A percentile compares a stretch with the other conserved stretches of the same genome.
phyloP scores from a whole-genome alignment of 495 filamentous ascomycete species.

The Talaromyces adpressus region DNA sequence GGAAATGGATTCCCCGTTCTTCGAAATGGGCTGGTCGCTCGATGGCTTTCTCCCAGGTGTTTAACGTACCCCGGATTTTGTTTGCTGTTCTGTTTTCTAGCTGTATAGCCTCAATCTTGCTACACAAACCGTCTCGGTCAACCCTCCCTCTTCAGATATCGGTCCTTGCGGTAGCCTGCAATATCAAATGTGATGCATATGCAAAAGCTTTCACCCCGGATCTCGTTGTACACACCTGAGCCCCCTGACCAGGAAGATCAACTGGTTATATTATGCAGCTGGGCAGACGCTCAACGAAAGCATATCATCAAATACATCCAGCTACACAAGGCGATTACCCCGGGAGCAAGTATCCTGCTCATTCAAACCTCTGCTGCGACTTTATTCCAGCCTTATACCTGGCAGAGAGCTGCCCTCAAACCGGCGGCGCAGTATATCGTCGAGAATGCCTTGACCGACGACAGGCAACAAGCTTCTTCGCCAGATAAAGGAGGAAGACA shows the following conservation, averaged over 20 bases:
- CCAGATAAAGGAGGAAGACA: background rate
- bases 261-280: constrained; percentile 23
- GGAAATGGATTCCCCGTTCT: background rate
- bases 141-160: background rate
- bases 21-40: background rate
- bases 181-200: background rate
- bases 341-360: constrained; percentile 19
- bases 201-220: constrained; percentile 7
- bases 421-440: constrained; percentile 11
- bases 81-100: background rate
- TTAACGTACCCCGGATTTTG: background rate
- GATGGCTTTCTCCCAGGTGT: background rate
- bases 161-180: background rate
- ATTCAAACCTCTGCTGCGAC: constrained; percentile 11
- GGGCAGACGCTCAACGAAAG: constrained; percentile 20
- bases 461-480: background rate
- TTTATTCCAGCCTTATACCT: constrained; percentile 11
- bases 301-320: constrained; percentile 26
- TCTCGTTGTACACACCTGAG: constrained; percentile 12
- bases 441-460: constrained; percentile 3
- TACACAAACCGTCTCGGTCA: background rate
- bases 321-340: constrained; percentile 16
- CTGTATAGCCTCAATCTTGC: background rate
- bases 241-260: constrained; percentile 9
- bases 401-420: constrained; percentile 9